Percentiles rank a stretch among this genome's conserved stretches.
phyloP scores from a whole-genome alignment of 805 yeast genomes.

The Kazachstania psychrophila region DNA sequence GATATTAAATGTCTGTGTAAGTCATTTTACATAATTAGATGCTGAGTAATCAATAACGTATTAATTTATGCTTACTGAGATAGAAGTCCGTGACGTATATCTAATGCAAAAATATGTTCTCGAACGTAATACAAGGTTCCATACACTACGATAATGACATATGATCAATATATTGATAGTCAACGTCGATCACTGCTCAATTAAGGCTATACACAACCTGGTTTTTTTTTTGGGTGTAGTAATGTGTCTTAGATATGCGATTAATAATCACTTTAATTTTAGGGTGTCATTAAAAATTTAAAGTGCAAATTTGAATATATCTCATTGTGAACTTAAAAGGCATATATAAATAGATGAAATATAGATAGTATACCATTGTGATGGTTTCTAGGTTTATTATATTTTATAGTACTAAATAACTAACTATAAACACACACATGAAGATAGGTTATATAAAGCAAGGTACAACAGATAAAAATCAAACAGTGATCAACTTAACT shows the following conservation, averaged over 20 bases:
- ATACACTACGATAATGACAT: too few species aligned
- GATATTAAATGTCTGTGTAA: too few species aligned
- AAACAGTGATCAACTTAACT: slow-evolving; percentile 39
- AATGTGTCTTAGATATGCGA: background rate
- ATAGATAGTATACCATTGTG: background rate
- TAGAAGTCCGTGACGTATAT: too few species aligned
- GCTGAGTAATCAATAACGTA: too few species aligned
- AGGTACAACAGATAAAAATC: slow-evolving; percentile 10
- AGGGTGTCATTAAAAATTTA: too few species aligned
- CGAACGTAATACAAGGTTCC: too few species aligned
- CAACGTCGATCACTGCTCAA: background rate
- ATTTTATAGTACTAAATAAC: background rate
- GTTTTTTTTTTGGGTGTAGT: background rate
- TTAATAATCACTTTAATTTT: too few species aligned
- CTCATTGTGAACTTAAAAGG: too few species aligned
- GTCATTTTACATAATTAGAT: too few species aligned
- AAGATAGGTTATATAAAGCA: slow-evolving; percentile 12
- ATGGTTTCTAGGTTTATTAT: background rate
- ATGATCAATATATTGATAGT: background rate
- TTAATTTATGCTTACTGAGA: too few species aligned
- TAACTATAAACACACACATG: slow-evolving; percentile 12
- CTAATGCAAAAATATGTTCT: too few species aligned
- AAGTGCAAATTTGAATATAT: background rate
- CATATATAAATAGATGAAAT: background rate
- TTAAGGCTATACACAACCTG: background rate